A percentile compares a stretch with the other conserved stretches of the same genome.
These are phyloP conservation scores for Uromyces viciae-fabae DNA, from an alignment of 1,284 basidiomycete species.

Conservation along the genomic window DNA sequence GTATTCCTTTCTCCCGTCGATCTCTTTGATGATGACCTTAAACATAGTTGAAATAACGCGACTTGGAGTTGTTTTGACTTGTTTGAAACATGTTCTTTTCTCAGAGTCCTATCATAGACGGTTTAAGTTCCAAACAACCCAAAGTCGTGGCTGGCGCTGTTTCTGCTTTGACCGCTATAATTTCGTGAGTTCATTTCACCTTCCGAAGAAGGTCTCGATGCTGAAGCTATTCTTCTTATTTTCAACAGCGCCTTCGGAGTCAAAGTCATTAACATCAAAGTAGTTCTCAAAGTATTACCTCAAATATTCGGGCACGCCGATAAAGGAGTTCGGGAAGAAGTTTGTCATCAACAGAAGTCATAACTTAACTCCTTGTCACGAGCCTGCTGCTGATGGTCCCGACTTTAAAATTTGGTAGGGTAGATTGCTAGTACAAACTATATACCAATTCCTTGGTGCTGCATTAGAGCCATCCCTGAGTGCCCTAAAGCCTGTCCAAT, in stretches of 20 bases:
- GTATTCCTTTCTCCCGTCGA: too few species aligned
- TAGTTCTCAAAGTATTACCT: conserved; percentile 77
- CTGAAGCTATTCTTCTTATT: conserved; percentile 17
- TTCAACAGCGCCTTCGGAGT: conserved; percentile 71
- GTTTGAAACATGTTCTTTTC: conserved; percentile 30
- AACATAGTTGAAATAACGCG: not conserved
- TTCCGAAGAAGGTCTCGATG: not conserved
- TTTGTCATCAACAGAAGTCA: conserved; percentile 44
- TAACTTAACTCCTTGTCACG: not conserved
- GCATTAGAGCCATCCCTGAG: conserved; percentile 79
- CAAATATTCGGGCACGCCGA: conserved; percentile 94
- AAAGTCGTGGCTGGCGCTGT: conserved; percentile 84
- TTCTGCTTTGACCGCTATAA: conserved; percentile 72
- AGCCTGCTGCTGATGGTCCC: not conserved
- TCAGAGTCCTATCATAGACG: conserved; percentile 76
- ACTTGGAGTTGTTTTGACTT: not conserved
- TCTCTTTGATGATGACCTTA: not conserved
- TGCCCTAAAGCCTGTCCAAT: conserved; percentile 97
- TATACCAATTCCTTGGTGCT: conserved; percentile 86
- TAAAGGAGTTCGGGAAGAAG: conserved; percentile 88
- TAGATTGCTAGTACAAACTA: conserved; percentile 66
- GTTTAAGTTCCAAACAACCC: conserved; percentile 86
- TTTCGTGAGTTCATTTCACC: conserved; percentile 63
- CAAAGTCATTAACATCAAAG: conserved; percentile 68
- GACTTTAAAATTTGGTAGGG: conserved; percentile 57